Conservation (phyloP, 768 basidiomycete genomes). For the Boletellus sp. region DNA sequence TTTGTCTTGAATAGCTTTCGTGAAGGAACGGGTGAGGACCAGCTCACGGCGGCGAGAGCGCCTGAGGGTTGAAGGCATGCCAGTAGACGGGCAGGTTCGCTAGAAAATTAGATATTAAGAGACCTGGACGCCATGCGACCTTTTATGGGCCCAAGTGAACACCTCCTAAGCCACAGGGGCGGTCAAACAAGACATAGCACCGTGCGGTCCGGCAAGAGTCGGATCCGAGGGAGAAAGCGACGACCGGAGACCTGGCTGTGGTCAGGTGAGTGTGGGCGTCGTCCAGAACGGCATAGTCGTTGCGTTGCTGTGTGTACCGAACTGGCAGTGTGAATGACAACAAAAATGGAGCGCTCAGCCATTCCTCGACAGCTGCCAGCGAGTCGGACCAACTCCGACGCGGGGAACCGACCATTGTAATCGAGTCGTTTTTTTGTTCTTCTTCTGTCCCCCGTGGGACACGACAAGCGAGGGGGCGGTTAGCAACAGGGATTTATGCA, state of each 20-base stretch:
- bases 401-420: constrained; percentile 2
- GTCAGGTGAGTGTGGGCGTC: not conserved
- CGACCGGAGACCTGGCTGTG: too few species aligned
- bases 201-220: constrained; percentile 5
- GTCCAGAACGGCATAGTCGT: not conserved
- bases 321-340: constrained; percentile 1
- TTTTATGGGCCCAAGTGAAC: constrained; percentile 28
- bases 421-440: constrained; percentile 14
- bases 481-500: too few species aligned
- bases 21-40: constrained; percentile 49
- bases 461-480: too few species aligned
- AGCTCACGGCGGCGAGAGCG: constrained; percentile 46
- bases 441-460: too few species aligned
- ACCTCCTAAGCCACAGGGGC: constrained; percentile 29
- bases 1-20: constrained; percentile 43
- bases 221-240: constrained; percentile 11
- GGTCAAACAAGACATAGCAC: constrained; percentile 8
- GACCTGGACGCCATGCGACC: constrained; percentile 14
- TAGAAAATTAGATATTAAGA: constrained; percentile 11
- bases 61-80: constrained; percentile 42
- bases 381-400: constrained; percentile 10
- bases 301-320: not conserved
- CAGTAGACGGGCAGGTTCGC: constrained; percentile 18
- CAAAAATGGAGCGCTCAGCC: constrained; percentile 23
- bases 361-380: constrained; percentile 10